Evolutionary conservation across 352 stramenopile species (phyloP).

Genomic region (Saprolegnia parasitica): DNA sequence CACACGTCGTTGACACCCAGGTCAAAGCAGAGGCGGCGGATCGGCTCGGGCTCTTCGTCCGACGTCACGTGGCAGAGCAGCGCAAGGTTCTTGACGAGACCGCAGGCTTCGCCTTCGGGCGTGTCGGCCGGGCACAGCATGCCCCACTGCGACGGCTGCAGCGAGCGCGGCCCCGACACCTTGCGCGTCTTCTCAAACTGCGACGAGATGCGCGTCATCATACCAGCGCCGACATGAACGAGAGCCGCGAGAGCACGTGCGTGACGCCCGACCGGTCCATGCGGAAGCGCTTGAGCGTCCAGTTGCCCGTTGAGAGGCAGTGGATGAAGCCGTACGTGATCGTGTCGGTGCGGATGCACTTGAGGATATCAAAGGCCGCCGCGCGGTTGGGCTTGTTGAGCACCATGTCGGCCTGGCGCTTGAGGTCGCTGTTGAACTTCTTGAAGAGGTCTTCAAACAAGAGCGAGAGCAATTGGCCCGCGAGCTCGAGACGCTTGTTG

Average conservation of each 20-base stretch:
- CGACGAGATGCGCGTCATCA: slow-evolving; percentile 99
- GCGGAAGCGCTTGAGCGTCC: slow-evolving; percentile 98
- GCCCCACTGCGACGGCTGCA: slow-evolving; percentile 98
- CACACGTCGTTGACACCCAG: slow-evolving; percentile 96
- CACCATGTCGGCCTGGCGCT: slow-evolving; percentile 96
- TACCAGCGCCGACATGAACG: slow-evolving; percentile 98
- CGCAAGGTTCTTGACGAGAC: slow-evolving; percentile 99
- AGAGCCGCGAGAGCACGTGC: slow-evolving; percentile 96
- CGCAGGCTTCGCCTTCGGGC: slow-evolving; percentile 98
- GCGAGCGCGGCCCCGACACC: slow-evolving; percentile 94
- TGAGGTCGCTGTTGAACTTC: slow-evolving; percentile 98
- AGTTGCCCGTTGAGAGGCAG: slow-evolving; percentile 92
- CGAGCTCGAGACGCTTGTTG: slow-evolving; percentile 99
- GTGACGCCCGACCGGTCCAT: slow-evolving; percentile 98
- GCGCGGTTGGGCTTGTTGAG: slow-evolving; percentile 97
- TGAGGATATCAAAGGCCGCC: slow-evolving; percentile 98
- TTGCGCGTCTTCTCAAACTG: slow-evolving; percentile 99
- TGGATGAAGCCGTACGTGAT: slow-evolving; percentile 95
- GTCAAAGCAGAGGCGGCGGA: slow-evolving; percentile 95
- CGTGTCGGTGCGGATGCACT: slow-evolving; percentile 95
- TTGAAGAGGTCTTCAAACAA: slow-evolving; percentile 99
- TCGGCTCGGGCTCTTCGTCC: slow-evolving; percentile 88
- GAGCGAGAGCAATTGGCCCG: slow-evolving; percentile 96
- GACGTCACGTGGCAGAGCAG: slow-evolving; percentile 96
- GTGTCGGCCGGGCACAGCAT: slow-evolving; percentile 99